Base-by-base conservation (phyloP, 139 green algal genomes). In the Chlamydomonas sphaeroides region DNA sequence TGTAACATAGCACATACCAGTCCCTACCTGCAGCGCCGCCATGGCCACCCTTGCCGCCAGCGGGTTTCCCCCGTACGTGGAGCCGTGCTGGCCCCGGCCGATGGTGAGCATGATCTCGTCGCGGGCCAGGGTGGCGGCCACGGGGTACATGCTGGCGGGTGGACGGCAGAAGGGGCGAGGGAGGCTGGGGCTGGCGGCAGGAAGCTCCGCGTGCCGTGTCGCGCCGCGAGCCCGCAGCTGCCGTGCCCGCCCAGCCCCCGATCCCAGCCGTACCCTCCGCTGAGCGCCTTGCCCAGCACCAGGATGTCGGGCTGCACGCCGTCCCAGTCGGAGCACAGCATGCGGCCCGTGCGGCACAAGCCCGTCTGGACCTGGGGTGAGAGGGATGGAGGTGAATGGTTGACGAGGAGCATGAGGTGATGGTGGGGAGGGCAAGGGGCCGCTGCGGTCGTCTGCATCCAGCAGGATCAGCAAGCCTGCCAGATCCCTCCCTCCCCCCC, bases 41-140 rank as follows among this genome's bases (percentile, higher is more conserved):
- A 92, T 91, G 17, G 90, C 97, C 51, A 99, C 97, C 15, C 77
- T 70, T 2, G 94, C 92, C 18, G 93, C 95, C n/a, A 99, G 80
- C 11, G 97, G 97, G 85, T 99, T 99, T 65, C 97, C 97, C 35
- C 97, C 97, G 65, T 97, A 98, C 2, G 95, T 98, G 82, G 86
- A 94, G 65, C 95, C 95, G 82, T 98, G 95, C 90, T 98, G 93
- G 0, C 95, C 95, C 0, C 93, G 78, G 1, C 87, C 86, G 57
- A 98, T 97, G 17, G 92, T 97, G 36, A 98, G 89, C 95, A 98
- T 98, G 62, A 98, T 84, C 56, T 97, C 92, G 70, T 98, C 92
- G 42, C 93, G 49, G 0, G 94, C 93, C 59, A 99, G 92, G 53
- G 99, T 96, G 1, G 95, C 96, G 20, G 92, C 95, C 62, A 99